These are phyloP conservation scores for Avena eriantha DNA, from an alignment of 176 grass and related monocot species.

Conservation along the genomic window DNA sequence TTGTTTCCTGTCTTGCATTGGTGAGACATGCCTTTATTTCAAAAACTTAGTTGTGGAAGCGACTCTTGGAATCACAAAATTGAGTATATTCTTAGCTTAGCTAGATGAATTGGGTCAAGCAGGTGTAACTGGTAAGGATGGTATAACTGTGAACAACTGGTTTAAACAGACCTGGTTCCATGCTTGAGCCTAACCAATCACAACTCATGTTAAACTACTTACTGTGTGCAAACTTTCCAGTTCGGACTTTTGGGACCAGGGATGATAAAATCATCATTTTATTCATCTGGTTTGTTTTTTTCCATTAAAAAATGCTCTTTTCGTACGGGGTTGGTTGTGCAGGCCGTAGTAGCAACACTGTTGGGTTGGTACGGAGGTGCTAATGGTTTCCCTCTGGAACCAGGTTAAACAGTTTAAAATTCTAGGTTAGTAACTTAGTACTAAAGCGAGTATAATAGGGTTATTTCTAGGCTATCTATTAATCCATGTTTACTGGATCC, in stretches of 20 bases:
- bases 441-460: background rate
- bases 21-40: background rate
- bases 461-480: background rate
- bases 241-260: background rate
- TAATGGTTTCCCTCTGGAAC: conserved; percentile 5
- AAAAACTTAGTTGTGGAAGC: conserved; percentile 3
- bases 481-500: background rate
- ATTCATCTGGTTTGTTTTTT: background rate
- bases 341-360: background rate
- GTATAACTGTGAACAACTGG: background rate
- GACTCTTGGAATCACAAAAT: background rate
- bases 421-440: background rate
- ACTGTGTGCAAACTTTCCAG: conserved; percentile 4
- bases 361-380: conserved; percentile 4
- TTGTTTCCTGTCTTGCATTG: conserved; percentile 15
- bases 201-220: background rate
- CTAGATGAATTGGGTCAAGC: background rate
- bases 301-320: background rate
- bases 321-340: background rate
- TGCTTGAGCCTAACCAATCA: background rate
- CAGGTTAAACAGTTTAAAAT: background rate
- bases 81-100: conserved; percentile 18
- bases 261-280: conserved; percentile 20
- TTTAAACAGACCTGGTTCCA: background rate
- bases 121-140: conserved; percentile 2